Evolutionary conservation across 306 rosid genomes (phyloP), one percentile per base, ranked within the genome.

Genomic region (Mimosa bimucronata): DNA sequence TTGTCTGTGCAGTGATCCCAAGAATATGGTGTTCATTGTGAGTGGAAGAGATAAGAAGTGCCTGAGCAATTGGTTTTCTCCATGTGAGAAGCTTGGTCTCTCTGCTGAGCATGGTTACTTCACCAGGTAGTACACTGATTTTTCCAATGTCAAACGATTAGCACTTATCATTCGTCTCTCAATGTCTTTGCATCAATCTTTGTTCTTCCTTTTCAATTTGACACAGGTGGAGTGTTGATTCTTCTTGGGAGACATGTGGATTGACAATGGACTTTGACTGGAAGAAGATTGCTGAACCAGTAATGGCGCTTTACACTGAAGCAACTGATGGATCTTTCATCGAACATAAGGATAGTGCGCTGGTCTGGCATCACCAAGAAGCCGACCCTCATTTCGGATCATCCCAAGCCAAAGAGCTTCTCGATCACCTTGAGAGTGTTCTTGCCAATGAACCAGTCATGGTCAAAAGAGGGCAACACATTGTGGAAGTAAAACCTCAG

Each of bases 401-500:
- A 68, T 62, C 87, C 83, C 94, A 90, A 78, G 94, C 94, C 70
- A 90, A 90, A 81, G 94, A 90, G 81, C 40, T 90, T 83, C 79
- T 88, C 77, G 94, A 90, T 68, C 94, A 90, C 82, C 85, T 90
- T 23, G 94, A 90, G 84, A 90, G 90, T 72, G 94, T 90, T 40
- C 81, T 90, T 28, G 89, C 90, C n/a, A 90, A 90, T 70, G 92
- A 90, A 80, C 94, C 94, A 23, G 94, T 88, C 9, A 85, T 88
- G 28, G 92, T 81, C 9, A 90, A 86, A 85, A 85, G 92, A 2
- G 94, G 94, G 64, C 94, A 90, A 68, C 89, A 34, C 41, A 90
- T 90, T 30, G 94, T 90, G 16, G 92, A 90, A 88, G 94, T 88
- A 30, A 90, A 90, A 80, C 94, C 94, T 60, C 94, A 90, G 94